phyloP scores from a whole-genome alignment of 2,329 filamentous ascomycete genomes.

The Colletotrichum cuscutae region DNA sequence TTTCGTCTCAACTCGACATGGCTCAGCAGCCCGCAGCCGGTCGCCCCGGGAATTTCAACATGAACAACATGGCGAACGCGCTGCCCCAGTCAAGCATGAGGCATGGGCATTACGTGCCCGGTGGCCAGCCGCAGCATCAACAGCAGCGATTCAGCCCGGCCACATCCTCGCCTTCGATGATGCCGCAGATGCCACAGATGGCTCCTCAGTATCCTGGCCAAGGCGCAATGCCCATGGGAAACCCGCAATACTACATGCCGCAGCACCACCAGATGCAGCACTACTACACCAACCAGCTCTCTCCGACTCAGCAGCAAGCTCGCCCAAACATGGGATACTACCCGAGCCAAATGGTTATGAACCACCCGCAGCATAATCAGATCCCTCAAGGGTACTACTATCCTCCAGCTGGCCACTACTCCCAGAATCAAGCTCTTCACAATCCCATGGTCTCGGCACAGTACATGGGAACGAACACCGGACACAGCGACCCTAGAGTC shows the following conservation, averaged over 20 bases:
- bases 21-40: slow-evolving; percentile 39
- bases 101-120: slow-evolving; percentile 49
- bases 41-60: slow-evolving; percentile 55
- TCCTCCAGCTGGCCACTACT: slow-evolving; percentile 49
- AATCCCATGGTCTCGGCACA: slow-evolving; percentile 47
- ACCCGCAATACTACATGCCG: slow-evolving; percentile 59
- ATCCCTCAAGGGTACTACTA: slow-evolving; percentile 56
- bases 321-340: slow-evolving; percentile 56
- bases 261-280: slow-evolving; percentile 55
- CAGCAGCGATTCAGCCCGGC: slow-evolving; percentile 45
- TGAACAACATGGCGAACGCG: slow-evolving; percentile 55
- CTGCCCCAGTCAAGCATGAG: slow-evolving; percentile 55
- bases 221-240: slow-evolving; percentile 48
- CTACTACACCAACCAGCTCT: slow-evolving; percentile 54
- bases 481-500: slow-evolving; percentile 41
- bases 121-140: slow-evolving; percentile 46
- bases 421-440: slow-evolving; percentile 45
- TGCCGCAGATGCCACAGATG: slow-evolving; percentile 51
- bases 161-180: slow-evolving; percentile 48
- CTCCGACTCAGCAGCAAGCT: slow-evolving; percentile 48
- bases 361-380: slow-evolving; percentile 48
- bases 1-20: slow-evolving; percentile 56
- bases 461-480: slow-evolving; percentile 43
- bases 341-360: slow-evolving; percentile 54
- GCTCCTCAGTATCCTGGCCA: slow-evolving; percentile 51